Conservation (phyloP, 1,284 basidiomycete genomes). For the Phylloboletellus chloephorus region DNA sequence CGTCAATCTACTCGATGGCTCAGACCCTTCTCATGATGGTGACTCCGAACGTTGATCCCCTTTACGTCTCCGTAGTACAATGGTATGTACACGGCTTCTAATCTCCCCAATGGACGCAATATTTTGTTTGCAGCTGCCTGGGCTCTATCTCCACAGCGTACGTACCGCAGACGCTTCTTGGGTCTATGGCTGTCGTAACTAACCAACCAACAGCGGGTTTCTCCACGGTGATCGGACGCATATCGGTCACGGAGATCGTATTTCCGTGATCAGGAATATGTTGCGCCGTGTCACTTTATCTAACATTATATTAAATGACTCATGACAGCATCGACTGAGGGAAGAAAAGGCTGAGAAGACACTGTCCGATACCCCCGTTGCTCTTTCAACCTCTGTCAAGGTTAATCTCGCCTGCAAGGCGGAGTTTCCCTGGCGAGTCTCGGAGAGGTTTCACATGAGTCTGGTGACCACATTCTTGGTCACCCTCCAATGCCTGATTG, state of each 20-base stretch:
- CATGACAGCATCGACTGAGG: constrained; percentile 21
- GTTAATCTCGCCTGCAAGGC: constrained; percentile 25
- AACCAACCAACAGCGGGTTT: constrained; percentile 16
- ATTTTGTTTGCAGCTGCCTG: constrained; percentile 8
- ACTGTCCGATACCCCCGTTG: constrained; percentile 14
- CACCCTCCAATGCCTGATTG: background rate
- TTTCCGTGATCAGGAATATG: constrained; percentile 17
- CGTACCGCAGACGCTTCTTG: constrained; percentile 16
- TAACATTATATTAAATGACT: constrained; percentile 18
- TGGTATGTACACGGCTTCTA: constrained; percentile 12
- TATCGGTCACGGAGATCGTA: constrained; percentile 10
- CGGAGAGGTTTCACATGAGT: constrained; percentile 1
- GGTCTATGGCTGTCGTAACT: constrained; percentile 10
- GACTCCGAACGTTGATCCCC: constrained; percentile 13
- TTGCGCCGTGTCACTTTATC: constrained; percentile 17
- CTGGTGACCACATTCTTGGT: background rate
- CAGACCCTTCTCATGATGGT: constrained; percentile 4
- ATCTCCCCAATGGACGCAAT: constrained; percentile 5
- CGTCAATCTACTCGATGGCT: background rate
- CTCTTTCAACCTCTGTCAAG: constrained; percentile 13
- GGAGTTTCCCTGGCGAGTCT: constrained; percentile 17
- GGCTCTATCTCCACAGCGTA: constrained; percentile 20
- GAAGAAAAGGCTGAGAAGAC: constrained; percentile 5
- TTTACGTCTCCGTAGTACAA: constrained; percentile 14
- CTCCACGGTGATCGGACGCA: constrained; percentile 22